Conservation (phyloP, 805 yeast genomes). For the Candida coquimbonensis region DNA sequence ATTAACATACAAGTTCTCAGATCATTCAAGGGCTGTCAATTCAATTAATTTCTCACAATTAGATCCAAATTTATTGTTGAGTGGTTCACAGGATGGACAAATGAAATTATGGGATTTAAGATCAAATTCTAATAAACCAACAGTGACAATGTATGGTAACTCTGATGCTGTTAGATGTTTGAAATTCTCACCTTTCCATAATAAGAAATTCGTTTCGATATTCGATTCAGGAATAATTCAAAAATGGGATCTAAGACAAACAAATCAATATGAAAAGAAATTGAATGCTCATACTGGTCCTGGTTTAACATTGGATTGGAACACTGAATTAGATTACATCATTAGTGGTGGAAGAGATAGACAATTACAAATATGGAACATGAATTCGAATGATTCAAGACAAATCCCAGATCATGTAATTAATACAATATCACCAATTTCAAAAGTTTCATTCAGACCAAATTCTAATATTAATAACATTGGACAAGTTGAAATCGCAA, state of each 20-base stretch:
- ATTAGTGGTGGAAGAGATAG: constrained; percentile 93
- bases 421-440: constrained; percentile 70
- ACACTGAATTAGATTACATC: constrained; percentile 72
- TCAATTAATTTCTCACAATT: constrained; percentile 35
- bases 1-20: constrained; percentile 26
- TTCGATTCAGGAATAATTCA: constrained; percentile 88
- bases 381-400: constrained; percentile 32
- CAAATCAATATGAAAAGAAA: constrained; percentile 54
- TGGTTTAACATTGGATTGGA: constrained; percentile 83
- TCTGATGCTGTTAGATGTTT: constrained; percentile 65
- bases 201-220: constrained; percentile 61
- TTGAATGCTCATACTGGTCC: constrained; percentile 90
- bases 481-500: constrained; percentile 60
- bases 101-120: constrained; percentile 73
- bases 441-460: constrained; percentile 65
- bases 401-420: constrained; percentile 63
- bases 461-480: constrained; percentile 30
- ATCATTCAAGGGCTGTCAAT: constrained; percentile 42
- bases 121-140: constrained; percentile 37
- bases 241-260: constrained; percentile 77
- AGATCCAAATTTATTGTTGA: constrained; percentile 33
- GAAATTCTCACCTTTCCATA: constrained; percentile 46
- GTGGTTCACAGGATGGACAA: constrained; percentile 78
- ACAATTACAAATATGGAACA: constrained; percentile 70
- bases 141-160: constrained; percentile 46